These are phyloP conservation scores for Coemansia umbellata DNA, from an alignment of 192 early-diverging fungal species.

Conservation along the genomic window DNA sequence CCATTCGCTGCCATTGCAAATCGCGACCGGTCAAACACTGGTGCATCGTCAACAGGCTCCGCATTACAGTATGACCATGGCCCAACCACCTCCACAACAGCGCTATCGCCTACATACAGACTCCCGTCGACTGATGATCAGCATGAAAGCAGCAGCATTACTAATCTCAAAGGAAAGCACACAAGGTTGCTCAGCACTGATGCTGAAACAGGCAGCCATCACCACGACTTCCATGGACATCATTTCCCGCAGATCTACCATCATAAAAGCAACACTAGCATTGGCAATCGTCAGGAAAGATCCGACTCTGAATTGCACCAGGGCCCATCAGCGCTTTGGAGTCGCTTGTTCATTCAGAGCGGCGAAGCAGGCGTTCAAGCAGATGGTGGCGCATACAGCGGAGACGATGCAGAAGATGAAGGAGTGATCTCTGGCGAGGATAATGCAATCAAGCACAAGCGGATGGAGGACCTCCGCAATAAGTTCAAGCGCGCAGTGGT, in stretches of 20 bases:
- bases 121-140: neutral
- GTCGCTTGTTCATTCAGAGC: neutral
- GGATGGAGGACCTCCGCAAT: slow-evolving; percentile 26
- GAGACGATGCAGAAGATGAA: slow-evolving; percentile 12
- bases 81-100: slow-evolving; percentile 35
- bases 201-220: neutral
- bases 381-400: neutral
- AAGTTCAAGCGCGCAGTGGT: slow-evolving; percentile 48
- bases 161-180: neutral
- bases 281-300: neutral
- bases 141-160: neutral
- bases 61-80: slow-evolving; percentile 24
- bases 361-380: slow-evolving; percentile 1
- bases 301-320: neutral
- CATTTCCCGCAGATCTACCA: neutral
- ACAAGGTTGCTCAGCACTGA: neutral
- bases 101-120: slow-evolving; percentile 17
- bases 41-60: slow-evolving; percentile 30
- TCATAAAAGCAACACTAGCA: neutral
- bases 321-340: neutral
- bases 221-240: too few relatives aligned
- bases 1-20: neutral
- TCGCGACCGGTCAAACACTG: slow-evolving; percentile 26
- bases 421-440: too few relatives aligned
- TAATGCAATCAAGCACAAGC: slow-evolving; percentile 10